Evolutionary conservation across 108 stramenopile genomes (phyloP), one percentile per base, ranked within the genome.

Genomic region (Parmales sp.): DNA sequence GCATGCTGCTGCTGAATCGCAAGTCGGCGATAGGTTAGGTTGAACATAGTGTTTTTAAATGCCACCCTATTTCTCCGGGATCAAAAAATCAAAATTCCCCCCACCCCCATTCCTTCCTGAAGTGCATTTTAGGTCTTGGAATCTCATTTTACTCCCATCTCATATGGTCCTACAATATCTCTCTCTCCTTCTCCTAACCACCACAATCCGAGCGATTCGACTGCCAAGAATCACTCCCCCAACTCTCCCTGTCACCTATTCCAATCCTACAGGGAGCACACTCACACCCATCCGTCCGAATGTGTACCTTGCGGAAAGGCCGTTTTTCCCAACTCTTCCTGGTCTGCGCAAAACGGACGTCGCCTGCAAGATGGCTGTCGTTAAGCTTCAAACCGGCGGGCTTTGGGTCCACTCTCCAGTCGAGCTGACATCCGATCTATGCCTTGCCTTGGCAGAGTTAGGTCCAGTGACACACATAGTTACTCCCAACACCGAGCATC

Each of bases 371-470:
- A 63, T 63, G 68, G 54, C 71, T 18, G 68, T 72, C 22, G 68
- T 69, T 1, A 36, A 68, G 11, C 50, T 72, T 8, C n/a, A 34
- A 2, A 39, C 60, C 37, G 71, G 71, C 11, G 28, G 29, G 3
- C 71, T 72, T 22, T 72, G 71, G 71, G 71, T 72, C 51, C 71
- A 72, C 71, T 36, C 54, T n/a, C 71, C 71, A 2, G 71, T 72
- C 6, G 68, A 54, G 1, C 71, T 72, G 11, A 68, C 69, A 39
- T 37, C 25, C 9, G 46, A 41, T 8, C 45, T 68, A 19, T 19
- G 19, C 1, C 4, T 36, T 16, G 71, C 68, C 34, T 26, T 72
- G n/a, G 68, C 11, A 11, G 67, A 51, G 68, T 49, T 72, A 2
- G 71, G 71, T 11, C 71, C 71, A 1, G 71, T 72, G 37, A 20